Evolutionary conservation across 2,329 filamentous ascomycete species (phyloP).

Genomic region (Beauveria varroae): DNA sequence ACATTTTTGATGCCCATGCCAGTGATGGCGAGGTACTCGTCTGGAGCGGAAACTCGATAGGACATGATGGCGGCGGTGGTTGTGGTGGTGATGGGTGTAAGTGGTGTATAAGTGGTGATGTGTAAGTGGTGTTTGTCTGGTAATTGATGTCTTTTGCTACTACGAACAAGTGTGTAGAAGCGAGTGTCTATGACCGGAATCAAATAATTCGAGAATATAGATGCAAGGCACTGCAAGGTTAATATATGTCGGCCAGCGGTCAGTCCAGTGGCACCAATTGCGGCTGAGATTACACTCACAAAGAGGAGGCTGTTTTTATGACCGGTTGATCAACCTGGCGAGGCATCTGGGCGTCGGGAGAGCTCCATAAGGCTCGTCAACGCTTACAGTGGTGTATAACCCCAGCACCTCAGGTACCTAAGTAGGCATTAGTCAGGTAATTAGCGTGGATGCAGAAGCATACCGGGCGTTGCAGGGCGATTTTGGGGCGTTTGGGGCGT

Average conservation of each 20-base stretch:
- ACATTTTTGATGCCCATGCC: slow-evolving; percentile 69
- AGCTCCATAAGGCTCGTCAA: too few relatives aligned
- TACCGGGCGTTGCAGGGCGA: background rate
- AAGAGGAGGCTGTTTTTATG: background rate
- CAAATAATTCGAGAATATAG: background rate
- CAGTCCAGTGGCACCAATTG: background rate
- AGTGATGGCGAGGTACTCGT: slow-evolving; percentile 83
- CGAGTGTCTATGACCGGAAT: background rate
- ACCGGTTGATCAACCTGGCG: too few relatives aligned
- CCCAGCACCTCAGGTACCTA: too few relatives aligned
- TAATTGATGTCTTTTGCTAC: slow-evolving; percentile 1
- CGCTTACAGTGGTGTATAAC: too few relatives aligned
- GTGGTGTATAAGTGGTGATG: background rate
- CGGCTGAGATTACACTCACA: background rate
- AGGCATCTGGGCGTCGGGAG: too few relatives aligned
- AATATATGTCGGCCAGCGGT: background rate
- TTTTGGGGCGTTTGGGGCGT: background rate
- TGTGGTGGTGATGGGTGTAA: slow-evolving; percentile 9
- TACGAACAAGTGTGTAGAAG: background rate
- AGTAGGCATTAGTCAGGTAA: too few relatives aligned
- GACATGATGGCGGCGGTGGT: slow-evolving; percentile 36
- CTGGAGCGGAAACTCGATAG: slow-evolving; percentile 64
- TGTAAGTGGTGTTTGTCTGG: background rate
- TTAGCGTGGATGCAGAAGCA: background rate
- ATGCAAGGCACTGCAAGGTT: background rate